Base-by-base conservation (phyloP, 306 rosid species). In the Pterocarpus santalinus region DNA sequence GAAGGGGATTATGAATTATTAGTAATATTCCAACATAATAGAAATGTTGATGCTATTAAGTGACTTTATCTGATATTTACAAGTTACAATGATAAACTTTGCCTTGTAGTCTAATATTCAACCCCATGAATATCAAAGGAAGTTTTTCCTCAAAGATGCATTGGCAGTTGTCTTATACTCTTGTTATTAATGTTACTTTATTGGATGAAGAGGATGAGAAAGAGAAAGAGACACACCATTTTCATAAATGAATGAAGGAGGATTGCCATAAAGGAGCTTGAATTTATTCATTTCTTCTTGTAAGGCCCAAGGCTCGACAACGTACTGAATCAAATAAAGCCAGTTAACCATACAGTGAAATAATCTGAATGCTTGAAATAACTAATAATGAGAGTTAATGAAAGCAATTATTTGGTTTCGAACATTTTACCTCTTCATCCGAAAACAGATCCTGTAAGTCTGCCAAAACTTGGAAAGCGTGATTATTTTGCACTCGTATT, bases 191-290 rank as follows among this genome's bases (percentile, higher is more conserved):
- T 22, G 28, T 22, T 22, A 22, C 28, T 22, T 22, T 22, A 22
- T 22, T 22, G 28, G 28, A 22, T 0, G 28, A 22, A 22, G 28
- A 22, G 28, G 28, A 22, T 22, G 61, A 51, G 82, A 49, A 65
- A 30, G 86, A 63, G 73, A 84, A 66, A 75, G 57, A 38, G 52
- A 73, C 39, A 49, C 13, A 93, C 97, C 97, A 80, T 93, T 93
- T 86, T 91, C 97, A 76, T 83, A 81, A 36, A 93, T 75, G 80
- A 81, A 91, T 4, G 81, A 12, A 34, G 89, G 88, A 49, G 94
- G 97, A 70, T 90, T 93, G 55, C 90, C 90, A 81, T 91, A 93
- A 49, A 14, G 83, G 77, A 82, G 76, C 88, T 84, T 91, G 57
- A 93, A 13, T 43, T 62, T 80, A 9, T 87, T 86, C 76, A 93